Percentiles rank a stretch among this genome's conserved stretches.
Evolutionary conservation across 371 early-diverging fungal genomes (phyloP).

Genomic region (Batkoa obscura): DNA sequence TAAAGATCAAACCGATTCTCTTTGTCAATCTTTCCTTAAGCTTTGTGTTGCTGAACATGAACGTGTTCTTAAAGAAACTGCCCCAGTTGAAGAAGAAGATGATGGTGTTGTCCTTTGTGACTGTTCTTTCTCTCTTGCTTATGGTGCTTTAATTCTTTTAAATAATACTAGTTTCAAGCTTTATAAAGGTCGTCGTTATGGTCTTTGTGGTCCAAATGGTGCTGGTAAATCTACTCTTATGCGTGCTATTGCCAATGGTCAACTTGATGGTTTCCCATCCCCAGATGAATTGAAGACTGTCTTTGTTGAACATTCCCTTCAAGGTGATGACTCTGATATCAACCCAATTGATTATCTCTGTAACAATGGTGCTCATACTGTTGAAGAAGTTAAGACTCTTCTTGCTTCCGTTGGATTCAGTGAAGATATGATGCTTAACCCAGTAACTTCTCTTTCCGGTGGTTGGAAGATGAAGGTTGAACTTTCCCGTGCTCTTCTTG

Average conservation of each 20-base stretch:
- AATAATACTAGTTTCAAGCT: slow-evolving; percentile 58
- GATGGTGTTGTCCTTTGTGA: slow-evolving; percentile 60
- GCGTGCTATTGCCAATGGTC: slow-evolving; percentile 60
- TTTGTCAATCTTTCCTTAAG: slow-evolving; percentile 14
- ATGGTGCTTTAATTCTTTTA: slow-evolving; percentile 64
- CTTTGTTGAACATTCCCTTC: slow-evolving; percentile 59
- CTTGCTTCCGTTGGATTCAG: slow-evolving; percentile 46
- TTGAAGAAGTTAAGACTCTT: slow-evolving; percentile 27
- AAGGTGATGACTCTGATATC: slow-evolving; percentile 49
- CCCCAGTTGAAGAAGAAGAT: slow-evolving; percentile 36
- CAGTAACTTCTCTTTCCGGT: slow-evolving; percentile 59
- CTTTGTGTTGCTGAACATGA: slow-evolving; percentile 22
- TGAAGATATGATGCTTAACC: slow-evolving; percentile 35
- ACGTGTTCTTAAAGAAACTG: slow-evolving; percentile 22
- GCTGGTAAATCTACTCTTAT: slow-evolving; percentile 81
- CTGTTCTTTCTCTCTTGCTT: slow-evolving; percentile 64
- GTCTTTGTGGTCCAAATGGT: slow-evolving; percentile 75
- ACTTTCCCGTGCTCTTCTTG: slow-evolving; percentile 65
- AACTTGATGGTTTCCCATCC: slow-evolving; percentile 65
- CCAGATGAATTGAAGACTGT: slow-evolving; percentile 47
- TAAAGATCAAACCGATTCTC: slow-evolving; percentile 13
- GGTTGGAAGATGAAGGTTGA: slow-evolving; percentile 84
- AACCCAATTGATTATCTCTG: slow-evolving; percentile 40
- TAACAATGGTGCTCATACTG: slow-evolving; percentile 11
- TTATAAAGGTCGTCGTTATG: slow-evolving; percentile 64